Evolutionary conservation across 106 monocot genomes (phyloP).

Genomic region (Dioscorea zingiberensis): DNA sequence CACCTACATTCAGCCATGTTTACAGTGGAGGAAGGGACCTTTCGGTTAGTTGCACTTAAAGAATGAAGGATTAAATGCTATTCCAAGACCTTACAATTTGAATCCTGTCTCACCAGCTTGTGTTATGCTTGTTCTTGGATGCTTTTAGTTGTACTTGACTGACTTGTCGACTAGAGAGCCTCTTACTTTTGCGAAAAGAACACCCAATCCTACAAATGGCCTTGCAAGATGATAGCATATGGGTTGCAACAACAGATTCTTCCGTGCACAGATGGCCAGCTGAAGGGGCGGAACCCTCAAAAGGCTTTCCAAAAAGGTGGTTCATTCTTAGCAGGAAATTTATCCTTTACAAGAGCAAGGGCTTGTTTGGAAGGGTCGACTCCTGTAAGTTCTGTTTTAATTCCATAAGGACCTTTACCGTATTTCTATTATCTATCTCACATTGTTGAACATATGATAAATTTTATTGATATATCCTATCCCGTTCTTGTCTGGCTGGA

Average conservation of each 20-base stretch:
- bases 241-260: conserved; percentile 96
- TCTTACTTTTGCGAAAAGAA: conserved; percentile 77
- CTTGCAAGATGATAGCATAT: conserved; percentile 86
- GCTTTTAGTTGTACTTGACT: conserved; percentile 77
- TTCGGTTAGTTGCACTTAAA: conserved; percentile 50
- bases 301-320: conserved; percentile 82
- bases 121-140: conserved; percentile 18
- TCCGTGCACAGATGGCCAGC: conserved; percentile 81
- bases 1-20: conserved; percentile 85
- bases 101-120: conserved; percentile 6
- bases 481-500: too few relatives aligned
- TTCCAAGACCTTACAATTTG: neutral
- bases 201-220: conserved; percentile 77
- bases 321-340: conserved; percentile 95
- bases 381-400: too few relatives aligned
- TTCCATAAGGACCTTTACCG: too few relatives aligned
- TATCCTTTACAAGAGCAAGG: conserved; percentile 89
- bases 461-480: too few relatives aligned
- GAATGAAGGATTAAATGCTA: neutral
- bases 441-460: too few relatives aligned
- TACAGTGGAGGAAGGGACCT: conserved; percentile 96
- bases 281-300: conserved; percentile 67
- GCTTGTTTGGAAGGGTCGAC: too few relatives aligned
- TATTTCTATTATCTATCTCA: too few relatives aligned
- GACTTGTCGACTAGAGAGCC: conserved; percentile 79